Evolutionary conservation across 331 rosid genomes (phyloP).

Genomic region (Pyrus hybrid): DNA sequence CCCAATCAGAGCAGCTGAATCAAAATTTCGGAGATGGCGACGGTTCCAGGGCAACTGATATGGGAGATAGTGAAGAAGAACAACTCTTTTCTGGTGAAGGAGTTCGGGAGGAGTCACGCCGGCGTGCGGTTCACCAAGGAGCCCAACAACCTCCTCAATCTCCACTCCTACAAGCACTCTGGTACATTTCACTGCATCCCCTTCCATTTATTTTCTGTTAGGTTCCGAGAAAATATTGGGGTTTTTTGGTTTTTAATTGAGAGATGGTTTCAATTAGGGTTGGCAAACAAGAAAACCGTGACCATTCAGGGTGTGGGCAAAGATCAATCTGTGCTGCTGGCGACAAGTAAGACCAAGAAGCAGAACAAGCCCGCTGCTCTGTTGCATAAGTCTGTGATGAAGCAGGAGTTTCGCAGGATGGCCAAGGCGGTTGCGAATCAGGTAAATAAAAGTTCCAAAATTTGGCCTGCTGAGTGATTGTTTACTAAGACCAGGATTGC

Average conservation of each 20-base stretch:
- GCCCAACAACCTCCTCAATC: slow-evolving; percentile 79
- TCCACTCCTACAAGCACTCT: slow-evolving; percentile 72
- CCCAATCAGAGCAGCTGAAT: slow-evolving; percentile 1
- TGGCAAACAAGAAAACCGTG: slow-evolving; percentile 96
- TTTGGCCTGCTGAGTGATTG: background rate
- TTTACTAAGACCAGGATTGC: background rate
- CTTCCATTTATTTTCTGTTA: background rate
- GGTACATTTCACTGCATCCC: slow-evolving; percentile 28
- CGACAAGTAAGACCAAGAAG: slow-evolving; percentile 82
- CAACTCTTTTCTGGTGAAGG: slow-evolving; percentile 78
- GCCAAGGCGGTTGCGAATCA: slow-evolving; percentile 72
- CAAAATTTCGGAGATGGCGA: slow-evolving; percentile 52
- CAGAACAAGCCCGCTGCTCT: slow-evolving; percentile 75
- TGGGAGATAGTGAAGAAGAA: slow-evolving; percentile 99
- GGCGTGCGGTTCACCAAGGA: slow-evolving; percentile 84
- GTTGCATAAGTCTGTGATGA: slow-evolving; percentile 80
- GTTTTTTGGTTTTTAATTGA: background rate
- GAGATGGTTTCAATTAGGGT: slow-evolving; percentile 30
- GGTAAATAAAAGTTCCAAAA: slow-evolving; percentile 22
- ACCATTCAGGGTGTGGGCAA: slow-evolving; percentile 65
- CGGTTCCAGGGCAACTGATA: slow-evolving; percentile 78
- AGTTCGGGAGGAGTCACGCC: slow-evolving; percentile 77
- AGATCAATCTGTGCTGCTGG: slow-evolving; percentile 67
- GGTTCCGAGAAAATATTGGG: background rate
- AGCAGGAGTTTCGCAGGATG: slow-evolving; percentile 83